Conservation (phyloP, 2,329 filamentous ascomycete species). For the Cladosporium sphaerospermum region DNA sequence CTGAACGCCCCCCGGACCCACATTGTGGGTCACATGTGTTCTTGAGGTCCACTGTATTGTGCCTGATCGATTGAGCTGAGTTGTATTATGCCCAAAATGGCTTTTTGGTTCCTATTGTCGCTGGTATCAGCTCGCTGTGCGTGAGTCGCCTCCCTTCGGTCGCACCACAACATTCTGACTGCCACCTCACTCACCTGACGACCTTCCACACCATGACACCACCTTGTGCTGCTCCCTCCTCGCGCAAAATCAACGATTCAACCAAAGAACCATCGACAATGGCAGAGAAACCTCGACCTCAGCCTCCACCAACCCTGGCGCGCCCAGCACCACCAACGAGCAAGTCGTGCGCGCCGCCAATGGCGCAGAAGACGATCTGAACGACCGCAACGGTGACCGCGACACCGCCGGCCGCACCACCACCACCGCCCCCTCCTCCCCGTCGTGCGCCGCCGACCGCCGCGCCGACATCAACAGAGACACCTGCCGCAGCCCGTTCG, state of each 20-base stretch:
- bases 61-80: neutral
- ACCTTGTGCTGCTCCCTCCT: neutral
- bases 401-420: neutral
- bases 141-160: neutral
- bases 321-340: neutral
- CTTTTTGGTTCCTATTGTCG: neutral
- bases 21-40: neutral
- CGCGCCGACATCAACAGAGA: neutral
- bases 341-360: neutral
- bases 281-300: neutral
- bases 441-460: neutral
- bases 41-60: neutral
- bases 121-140: neutral
- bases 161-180: neutral
- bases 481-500: neutral
- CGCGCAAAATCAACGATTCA: neutral
- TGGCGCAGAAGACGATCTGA: neutral
- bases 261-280: neutral
- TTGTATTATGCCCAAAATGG: neutral
- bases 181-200: neutral
- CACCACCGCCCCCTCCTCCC: neutral
- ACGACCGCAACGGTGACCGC: neutral
- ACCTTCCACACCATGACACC: neutral
- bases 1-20: neutral
- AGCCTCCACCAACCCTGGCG: neutral